A percentile compares a stretch with the other conserved stretches of the same genome.
phyloP scores from a whole-genome alignment of 192 early-diverging fungal genomes.

The Borealophlyctis nickersoniae region DNA sequence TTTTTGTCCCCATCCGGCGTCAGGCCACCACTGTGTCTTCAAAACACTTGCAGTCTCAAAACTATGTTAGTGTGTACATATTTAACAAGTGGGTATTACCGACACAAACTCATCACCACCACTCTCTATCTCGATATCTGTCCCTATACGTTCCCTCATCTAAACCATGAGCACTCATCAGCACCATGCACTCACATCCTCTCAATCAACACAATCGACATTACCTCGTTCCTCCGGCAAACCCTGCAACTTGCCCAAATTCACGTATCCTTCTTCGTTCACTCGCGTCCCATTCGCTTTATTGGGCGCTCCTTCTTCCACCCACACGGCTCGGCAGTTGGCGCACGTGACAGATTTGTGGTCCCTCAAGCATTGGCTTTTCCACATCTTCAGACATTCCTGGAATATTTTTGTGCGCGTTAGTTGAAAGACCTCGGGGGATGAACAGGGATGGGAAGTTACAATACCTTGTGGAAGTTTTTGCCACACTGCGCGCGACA shows the following conservation, averaged over 20 bases:
- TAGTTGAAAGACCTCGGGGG: not conserved
- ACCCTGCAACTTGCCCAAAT: constrained; percentile 2
- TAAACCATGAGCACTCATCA: no score
- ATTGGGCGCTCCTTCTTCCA: not conserved
- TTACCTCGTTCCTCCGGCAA: not conserved
- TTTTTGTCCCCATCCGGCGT: no score
- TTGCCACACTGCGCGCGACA: constrained; percentile 8
- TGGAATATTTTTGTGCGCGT: not conserved
- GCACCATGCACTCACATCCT: no score
- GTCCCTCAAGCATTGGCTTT: not conserved
- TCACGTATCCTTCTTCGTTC: not conserved
- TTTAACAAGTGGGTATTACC: no score
- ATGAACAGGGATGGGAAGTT: not conserved
- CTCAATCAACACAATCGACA: no score
- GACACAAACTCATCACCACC: no score
- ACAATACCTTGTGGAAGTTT: not conserved
- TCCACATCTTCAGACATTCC: constrained; percentile 2
- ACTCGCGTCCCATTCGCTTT: not conserved
- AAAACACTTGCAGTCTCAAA: no score
- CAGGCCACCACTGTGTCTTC: no score
- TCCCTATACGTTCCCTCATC: no score
- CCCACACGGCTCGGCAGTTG: not conserved
- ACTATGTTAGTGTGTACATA: no score
- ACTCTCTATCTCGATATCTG: no score
- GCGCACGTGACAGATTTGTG: not conserved